Evolutionary conservation across 1,284 basidiomycete species (phyloP), one percentile per base, ranked within the genome.

Genomic region (Cystobasidium slooffiae): DNA sequence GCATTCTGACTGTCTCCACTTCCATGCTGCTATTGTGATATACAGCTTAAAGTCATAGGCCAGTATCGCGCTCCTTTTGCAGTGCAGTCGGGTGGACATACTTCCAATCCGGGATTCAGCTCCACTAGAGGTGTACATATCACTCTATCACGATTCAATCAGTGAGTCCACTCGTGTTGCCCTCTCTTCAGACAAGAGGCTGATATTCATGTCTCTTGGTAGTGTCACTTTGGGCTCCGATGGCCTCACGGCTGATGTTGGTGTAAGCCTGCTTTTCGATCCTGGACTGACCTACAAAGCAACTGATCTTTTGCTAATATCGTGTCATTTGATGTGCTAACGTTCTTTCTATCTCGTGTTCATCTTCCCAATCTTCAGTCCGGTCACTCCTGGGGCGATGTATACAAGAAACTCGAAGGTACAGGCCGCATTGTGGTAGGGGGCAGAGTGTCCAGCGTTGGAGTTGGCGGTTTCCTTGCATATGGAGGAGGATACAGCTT

Each of bases 41-140:
- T 10, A 56, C 59, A 76, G 75, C 52, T 76, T 74, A 72, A 66
- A 39, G 47, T 72, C 22, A 52, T 76, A 44, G 75, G 18, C 24
- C 20, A 53, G 14, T n/a, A 51, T 7, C 6, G 31, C 10, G 46
- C 44, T 9, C 65, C 72, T 31, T 65, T 72, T 46, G 74, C 74
- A 31, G 84, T 89, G 47, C 87, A 87, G 78, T 85, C 86, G 9
- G 85, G 84, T 1, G 88, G 88, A 0, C 87, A 88, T 76, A 77
- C 85, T 0, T 76, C 82, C 5, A 88, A 87, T 75, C 84, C 83
- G 0, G 85, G 84, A 0, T 87, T 87, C 75, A 84, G 87, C 1
- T 88, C 87, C 0, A 88, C 88, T 1, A 77, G 79, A 0, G 88
- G 87, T 6, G 84, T 89, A 3, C 86, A 87, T 0, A 87, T 89